Evolutionary conservation across 192 early-diverging fungal species (phyloP), one percentile per base, ranked within the genome.

Genomic region (Mortierella hygrophila): DNA sequence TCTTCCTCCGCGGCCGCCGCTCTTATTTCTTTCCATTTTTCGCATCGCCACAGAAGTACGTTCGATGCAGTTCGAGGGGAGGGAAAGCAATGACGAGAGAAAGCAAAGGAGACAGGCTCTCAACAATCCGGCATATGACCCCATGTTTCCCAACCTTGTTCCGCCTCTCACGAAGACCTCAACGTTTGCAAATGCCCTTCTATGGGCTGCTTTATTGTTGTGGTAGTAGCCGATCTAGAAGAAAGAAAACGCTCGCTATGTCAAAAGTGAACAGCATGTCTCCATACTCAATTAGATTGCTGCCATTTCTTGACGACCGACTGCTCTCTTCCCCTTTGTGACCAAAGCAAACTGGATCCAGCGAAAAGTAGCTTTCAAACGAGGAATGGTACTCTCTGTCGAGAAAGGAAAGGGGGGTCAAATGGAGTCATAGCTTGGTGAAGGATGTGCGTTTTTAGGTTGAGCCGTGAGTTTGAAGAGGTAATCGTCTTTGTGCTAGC

Each of bases 71-170:
- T 65, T 65, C 60, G 60, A 65, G 32, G 60, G 1, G n/a, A 26
- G 23, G 55, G 5, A 54, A 60, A 38, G 38, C 44, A 1, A 32
- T 26, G 26, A 20, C 15, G 40, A 70, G 38, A 70, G 69, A 41
- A 41, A 65, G 2, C 38, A 40, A 70, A 37, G 13, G 11, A 65
- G 13, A 2, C 4, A 65, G 60, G 60, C 60, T 65, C 60, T 65
- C 60, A 65, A 65, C 60, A 65, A 65, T 65, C 60, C 55, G 26
- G 18, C 23, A 41, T 44, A n/a, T 72, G 71, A 49, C 46, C 46
- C 41, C 71, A 44, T 72, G 41, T 26, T 26, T 26, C 70, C 32
- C n/a, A 72, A 72, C 46, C 71, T 42, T 72, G 41, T 47, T 72
- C 52, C 49, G 55, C 52, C 20, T 35, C 47, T 18, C 21, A 52